phyloP scores from a whole-genome alignment of 306 rosid genomes.

The Glycine tomentella region DNA sequence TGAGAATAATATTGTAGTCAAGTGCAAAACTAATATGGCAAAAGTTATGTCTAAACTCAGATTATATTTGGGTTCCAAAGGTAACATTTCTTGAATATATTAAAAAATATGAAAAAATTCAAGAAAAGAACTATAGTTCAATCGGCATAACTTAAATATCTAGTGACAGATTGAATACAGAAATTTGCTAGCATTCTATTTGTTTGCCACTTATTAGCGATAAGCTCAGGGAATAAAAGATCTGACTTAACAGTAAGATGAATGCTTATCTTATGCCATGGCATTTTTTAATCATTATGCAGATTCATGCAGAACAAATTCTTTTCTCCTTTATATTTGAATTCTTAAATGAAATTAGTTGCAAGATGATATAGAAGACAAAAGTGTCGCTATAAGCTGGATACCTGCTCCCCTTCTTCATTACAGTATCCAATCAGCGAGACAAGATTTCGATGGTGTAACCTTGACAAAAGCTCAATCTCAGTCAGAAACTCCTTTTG shows the following conservation, averaged over 20 bases:
- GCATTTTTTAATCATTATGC: constrained; percentile 3
- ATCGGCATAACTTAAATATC: constrained; percentile 24
- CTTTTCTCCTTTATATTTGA: constrained; percentile 36
- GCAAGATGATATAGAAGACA: constrained; percentile 20
- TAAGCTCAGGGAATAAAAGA: neutral
- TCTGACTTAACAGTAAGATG: constrained; percentile 9
- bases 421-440: constrained; percentile 80
- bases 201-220: neutral
- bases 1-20: constrained; percentile 42
- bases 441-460: constrained; percentile 93
- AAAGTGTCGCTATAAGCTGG: constrained; percentile 26
- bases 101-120: neutral
- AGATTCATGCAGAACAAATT: constrained; percentile 13
- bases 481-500: constrained; percentile 92
- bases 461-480: constrained; percentile 83
- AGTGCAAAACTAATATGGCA: constrained; percentile 12
- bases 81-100: neutral
- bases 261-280: constrained; percentile 1
- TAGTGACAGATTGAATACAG: constrained; percentile 24
- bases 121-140: constrained; percentile 20
- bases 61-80: constrained; percentile 28
- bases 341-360: constrained; percentile 7
- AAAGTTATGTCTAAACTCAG: constrained; percentile 1
- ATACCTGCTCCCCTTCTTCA: constrained; percentile 87
- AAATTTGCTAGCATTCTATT: neutral